phyloP scores from a whole-genome alignment of 441 rosid species.

The Arabidopsis lyrata region DNA sequence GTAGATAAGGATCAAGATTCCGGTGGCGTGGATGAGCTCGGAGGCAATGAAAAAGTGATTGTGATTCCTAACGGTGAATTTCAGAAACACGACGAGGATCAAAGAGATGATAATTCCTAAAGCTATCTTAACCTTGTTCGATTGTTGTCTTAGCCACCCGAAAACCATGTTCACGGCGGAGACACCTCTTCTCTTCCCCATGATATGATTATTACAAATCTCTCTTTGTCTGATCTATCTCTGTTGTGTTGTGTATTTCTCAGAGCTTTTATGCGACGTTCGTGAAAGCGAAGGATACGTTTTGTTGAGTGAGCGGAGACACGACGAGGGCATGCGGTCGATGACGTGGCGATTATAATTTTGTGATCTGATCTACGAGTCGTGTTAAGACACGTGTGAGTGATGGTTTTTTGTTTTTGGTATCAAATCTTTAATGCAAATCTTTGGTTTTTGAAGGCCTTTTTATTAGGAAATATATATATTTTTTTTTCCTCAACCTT shows the following conservation, averaged over 20 bases:
- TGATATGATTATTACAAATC: conserved; percentile 29
- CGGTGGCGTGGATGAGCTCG: conserved; percentile 74
- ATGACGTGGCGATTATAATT: conserved; percentile 39
- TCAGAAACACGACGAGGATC: conserved; percentile 52
- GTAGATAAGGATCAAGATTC: conserved; percentile 70
- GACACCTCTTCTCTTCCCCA: conserved; percentile 68
- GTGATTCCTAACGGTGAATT: conserved; percentile 46
- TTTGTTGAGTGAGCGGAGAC: conserved; percentile 45
- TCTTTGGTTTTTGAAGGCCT: not conserved
- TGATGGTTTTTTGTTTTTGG: not conserved
- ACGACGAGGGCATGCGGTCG: conserved; percentile 55
- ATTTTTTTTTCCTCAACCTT: conserved; percentile 6
- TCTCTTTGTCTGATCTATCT: conserved; percentile 1
- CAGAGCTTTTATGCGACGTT: conserved; percentile 42
- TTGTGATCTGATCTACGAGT: conserved; percentile 29
- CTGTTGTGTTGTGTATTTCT: conserved; percentile 9
- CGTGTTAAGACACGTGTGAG: conserved; percentile 16
- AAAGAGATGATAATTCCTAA: conserved; percentile 45
- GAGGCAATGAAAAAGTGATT: conserved; percentile 68
- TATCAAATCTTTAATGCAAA: not conserved
- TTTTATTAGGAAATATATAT: conserved; percentile 12
- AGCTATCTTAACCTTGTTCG: conserved; percentile 60
- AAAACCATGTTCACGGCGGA: conserved; percentile 52
- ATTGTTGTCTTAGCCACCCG: conserved; percentile 63
- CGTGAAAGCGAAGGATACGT: conserved; percentile 35